These are phyloP conservation scores for Sinapis alba DNA, from an alignment of 441 rosid species.

Conservation along the genomic window DNA sequence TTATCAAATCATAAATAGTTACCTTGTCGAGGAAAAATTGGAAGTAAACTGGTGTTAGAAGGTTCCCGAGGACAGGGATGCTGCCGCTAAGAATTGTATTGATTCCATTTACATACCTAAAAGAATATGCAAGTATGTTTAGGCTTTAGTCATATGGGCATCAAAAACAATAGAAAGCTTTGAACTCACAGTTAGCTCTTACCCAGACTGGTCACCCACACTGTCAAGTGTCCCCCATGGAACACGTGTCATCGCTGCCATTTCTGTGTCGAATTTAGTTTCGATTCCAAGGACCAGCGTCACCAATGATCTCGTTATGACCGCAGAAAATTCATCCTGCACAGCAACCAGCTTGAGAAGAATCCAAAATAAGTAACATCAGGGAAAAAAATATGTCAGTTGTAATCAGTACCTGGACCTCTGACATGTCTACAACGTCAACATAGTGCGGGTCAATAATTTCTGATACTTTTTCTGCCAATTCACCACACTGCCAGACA, in stretches of 20 bases:
- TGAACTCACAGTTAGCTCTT: conserved; percentile 36
- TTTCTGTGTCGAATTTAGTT: conserved; percentile 95
- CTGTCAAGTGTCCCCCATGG: conserved; percentile 98
- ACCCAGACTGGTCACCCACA: conserved; percentile 99
- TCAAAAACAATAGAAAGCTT: background rate
- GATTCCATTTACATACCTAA: conserved; percentile 91
- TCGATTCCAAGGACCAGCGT: conserved; percentile 95
- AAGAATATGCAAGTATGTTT: conserved; percentile 35
- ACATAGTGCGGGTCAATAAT: conserved; percentile 88
- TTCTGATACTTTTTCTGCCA: conserved; percentile 96
- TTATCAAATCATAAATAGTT: conserved; percentile 25
- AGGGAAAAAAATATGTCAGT: conserved; percentile 30
- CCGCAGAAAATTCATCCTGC: conserved; percentile 98
- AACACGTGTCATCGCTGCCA: conserved; percentile 97
- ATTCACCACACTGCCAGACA: conserved; percentile 83
- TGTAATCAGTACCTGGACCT: conserved; percentile 69
- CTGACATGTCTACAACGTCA: conserved; percentile 84
- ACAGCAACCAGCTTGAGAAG: conserved; percentile 38
- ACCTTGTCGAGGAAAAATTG: conserved; percentile 99
- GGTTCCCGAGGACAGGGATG: conserved; percentile 86
- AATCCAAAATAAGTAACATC: conserved; percentile 20
- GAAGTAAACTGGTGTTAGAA: conserved; percentile 86
- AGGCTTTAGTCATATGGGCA: conserved; percentile 6
- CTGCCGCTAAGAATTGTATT: conserved; percentile 75
- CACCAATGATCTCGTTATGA: conserved; percentile 86